Conservation (phyloP, 208 protist species). For the Trypanosoma brucei region DNA sequence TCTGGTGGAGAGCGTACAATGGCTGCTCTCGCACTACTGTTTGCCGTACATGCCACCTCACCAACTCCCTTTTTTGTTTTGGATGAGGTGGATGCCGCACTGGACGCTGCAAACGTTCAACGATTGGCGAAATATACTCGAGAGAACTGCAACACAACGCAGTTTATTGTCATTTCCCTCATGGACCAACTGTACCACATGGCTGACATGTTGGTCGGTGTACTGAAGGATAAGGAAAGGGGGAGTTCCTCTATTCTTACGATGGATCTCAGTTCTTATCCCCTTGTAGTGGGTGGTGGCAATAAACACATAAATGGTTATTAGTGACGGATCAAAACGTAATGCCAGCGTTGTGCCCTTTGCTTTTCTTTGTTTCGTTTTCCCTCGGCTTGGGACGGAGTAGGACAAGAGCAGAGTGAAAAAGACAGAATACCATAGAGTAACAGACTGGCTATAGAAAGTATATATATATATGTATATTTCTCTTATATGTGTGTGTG, state of each 20-base stretch:
- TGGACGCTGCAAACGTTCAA: conserved; percentile 96
- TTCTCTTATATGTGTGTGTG: too few species aligned
- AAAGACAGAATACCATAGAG: too few species aligned
- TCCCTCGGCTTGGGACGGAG: not conserved
- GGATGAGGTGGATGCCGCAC: conserved; percentile 98
- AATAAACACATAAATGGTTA: too few species aligned
- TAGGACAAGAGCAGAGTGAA: too few species aligned
- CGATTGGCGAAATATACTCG: conserved; percentile 94
- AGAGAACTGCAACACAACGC: conserved; percentile 64
- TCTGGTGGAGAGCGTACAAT: conserved; percentile 99
- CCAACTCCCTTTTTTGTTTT: conserved; percentile 98
- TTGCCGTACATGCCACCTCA: conserved; percentile 94
- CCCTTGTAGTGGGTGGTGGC: conserved; percentile 35
- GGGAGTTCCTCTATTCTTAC: conserved; percentile 82
- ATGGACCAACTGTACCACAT: conserved; percentile 97
- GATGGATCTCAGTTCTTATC: conserved; percentile 84
- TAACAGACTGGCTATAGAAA: too few species aligned
- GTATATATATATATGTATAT: too few species aligned
- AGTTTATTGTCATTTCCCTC: conserved; percentile 98
- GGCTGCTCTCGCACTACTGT: conserved; percentile 97
- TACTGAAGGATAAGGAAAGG: conserved; percentile 90
- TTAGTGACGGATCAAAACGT: too few species aligned
- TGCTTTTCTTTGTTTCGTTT: not conserved
- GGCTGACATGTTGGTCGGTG: conserved; percentile 93
- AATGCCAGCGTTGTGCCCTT: not conserved